Evolutionary conservation across 768 basidiomycete genomes (phyloP), one percentile per base, ranked within the genome.

Genomic region (Mycena galericulata): DNA sequence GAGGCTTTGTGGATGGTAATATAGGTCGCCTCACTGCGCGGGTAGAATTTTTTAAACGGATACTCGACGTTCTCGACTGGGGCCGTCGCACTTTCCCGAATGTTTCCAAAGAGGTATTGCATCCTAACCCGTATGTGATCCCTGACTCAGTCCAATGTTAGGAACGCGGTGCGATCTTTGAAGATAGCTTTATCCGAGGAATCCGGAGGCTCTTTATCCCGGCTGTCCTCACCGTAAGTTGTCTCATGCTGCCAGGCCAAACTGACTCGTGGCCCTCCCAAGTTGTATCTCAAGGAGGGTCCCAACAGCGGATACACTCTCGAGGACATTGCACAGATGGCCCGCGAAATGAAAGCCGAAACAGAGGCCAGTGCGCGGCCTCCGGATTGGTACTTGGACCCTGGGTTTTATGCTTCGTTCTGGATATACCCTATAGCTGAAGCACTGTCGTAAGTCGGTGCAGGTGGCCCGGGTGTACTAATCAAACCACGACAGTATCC

Each of bases 121-220:
- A 22, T 55, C 8, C 2, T 24, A 14, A 20, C 15, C 24, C 40
- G 6, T 10, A 20, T 22, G 43, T 32, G 17, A 3, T 26, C 24
- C 32, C 34, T 1, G 29, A 49, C 8, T 53, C 17, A 63, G 17
- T 20, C 40, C 12, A 40, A 2, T 57, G 0, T 26, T 69, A 78
- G n/a, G 78, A 82, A 20, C 75, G 82, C 17, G 86, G 86, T 5
- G 74, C 73, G 12, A 80, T 88, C 15, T 88, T 88, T 57, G 77
- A 62, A 51, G 41, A 22, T 68, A 74, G 62, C 70, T 55, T 73
- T 62, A 36, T 61, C 7, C 58, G 65, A 18, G 65, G 65, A 18
- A 32, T 67, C 7, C 59, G 59, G 6, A n/a, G 65, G 18, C 43
- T 61, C 2, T 60, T 54, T 38, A 54, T 67, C 40, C 34, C 50